Percentiles rank a stretch among this genome's conserved stretches.
phyloP scores from a whole-genome alignment of 768 basidiomycete species.

The Lyophyllum shimeji region DNA sequence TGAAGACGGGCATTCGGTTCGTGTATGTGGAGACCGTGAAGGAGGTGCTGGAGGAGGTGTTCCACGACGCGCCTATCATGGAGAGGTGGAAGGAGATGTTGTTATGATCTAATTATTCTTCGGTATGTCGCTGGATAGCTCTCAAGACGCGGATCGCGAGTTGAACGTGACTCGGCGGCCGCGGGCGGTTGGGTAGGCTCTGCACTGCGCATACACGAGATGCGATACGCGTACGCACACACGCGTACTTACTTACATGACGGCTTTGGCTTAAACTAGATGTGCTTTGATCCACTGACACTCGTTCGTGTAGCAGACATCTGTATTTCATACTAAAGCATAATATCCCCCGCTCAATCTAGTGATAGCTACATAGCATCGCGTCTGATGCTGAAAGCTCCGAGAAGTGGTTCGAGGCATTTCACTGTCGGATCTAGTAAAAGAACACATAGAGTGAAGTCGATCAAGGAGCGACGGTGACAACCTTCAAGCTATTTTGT shows the following conservation, averaged over 20 bases:
- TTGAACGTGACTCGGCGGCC: no score
- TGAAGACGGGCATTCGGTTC: conserved; percentile 92
- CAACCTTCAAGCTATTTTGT: no score
- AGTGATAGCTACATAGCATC: no score
- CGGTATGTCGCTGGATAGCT: no score
- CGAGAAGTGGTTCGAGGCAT: no score
- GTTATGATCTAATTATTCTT: conserved; percentile 7
- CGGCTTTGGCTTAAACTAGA: conserved; percentile 6
- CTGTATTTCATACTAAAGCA: conserved; percentile 19
- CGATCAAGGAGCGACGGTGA: no score
- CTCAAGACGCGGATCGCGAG: no score
- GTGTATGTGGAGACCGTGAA: conserved; percentile 94
- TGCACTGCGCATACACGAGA: neutral
- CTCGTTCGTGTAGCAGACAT: conserved; percentile 14
- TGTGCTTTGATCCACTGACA: conserved; percentile 10
- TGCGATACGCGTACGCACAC: no score
- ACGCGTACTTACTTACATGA: no score
- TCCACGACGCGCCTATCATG: conserved; percentile 56
- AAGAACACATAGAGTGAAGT: no score
- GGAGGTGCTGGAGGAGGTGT: conserved; percentile 88
- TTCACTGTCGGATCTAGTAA: no score
- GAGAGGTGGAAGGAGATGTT: conserved; percentile 69
- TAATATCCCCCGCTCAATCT: conserved; percentile 8
- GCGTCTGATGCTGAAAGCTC: no score
- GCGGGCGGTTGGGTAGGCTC: neutral